phyloP scores from a whole-genome alignment of 2,329 filamentous ascomycete genomes.

The Karstenula rhodostoma region DNA sequence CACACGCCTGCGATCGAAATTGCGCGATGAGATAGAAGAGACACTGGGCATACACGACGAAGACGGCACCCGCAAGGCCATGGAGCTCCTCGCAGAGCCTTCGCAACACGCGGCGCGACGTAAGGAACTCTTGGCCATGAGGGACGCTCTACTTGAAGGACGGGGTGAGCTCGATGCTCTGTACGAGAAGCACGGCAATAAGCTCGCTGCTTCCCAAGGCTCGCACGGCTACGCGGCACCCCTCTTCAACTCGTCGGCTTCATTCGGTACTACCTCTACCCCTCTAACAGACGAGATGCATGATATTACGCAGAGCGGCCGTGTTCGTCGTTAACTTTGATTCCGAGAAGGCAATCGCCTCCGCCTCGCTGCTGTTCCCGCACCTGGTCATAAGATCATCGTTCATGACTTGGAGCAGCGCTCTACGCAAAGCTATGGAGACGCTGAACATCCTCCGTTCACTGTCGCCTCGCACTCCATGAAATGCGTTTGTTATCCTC shows the following conservation, averaged over 20 bases:
- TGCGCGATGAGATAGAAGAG: slow-evolving; percentile 36
- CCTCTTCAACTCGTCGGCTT: background rate
- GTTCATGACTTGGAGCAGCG: too few species aligned
- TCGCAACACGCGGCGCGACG: slow-evolving; percentile 21
- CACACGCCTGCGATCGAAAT: slow-evolving; percentile 28
- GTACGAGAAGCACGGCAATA: slow-evolving; percentile 25
- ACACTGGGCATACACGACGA: slow-evolving; percentile 32
- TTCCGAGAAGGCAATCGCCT: background rate
- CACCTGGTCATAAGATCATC: too few species aligned
- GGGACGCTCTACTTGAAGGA: slow-evolving; percentile 24
- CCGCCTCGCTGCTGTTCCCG: background rate
- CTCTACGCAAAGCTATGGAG: too few species aligned
- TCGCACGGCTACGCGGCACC: background rate
- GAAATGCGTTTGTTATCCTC: too few species aligned
- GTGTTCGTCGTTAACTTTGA: background rate
- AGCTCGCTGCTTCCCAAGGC: background rate
- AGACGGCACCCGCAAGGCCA: slow-evolving; percentile 19
- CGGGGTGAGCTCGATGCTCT: slow-evolving; percentile 24
- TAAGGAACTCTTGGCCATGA: slow-evolving; percentile 18
- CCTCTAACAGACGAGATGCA: slow-evolving; percentile 18
- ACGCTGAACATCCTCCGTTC: too few species aligned
- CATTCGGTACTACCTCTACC: slow-evolving; percentile 9
- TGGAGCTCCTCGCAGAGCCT: slow-evolving; percentile 25
- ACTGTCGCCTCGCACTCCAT: too few species aligned
- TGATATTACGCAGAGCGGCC: slow-evolving; percentile 9